Percentiles rank a stretch among this genome's conserved stretches.
Conservation (phyloP, 805 yeast genomes). For the Monosporozyma aerobia region DNA sequence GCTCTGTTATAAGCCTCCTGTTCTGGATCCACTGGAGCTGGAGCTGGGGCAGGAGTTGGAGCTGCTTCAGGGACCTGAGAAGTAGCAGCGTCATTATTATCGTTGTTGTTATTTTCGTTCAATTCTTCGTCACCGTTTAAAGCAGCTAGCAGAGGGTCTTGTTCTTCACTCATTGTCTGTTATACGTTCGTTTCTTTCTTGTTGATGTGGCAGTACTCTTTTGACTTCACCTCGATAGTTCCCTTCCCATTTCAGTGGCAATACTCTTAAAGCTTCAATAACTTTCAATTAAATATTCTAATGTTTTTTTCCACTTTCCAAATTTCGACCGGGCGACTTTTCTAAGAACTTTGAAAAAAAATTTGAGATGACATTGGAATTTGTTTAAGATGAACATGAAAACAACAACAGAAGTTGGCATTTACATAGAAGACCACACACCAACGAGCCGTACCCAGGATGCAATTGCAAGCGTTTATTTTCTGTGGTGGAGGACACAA, state of each 20-base stretch:
- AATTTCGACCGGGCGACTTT: neutral
- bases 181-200: neutral
- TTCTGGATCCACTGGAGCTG: slow-evolving; percentile 50
- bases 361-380: neutral
- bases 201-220: neutral
- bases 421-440: too few relatives aligned
- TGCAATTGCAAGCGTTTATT: slow-evolving; percentile 69
- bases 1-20: slow-evolving; percentile 55
- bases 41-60: slow-evolving; percentile 6
- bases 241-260: neutral
- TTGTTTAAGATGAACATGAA: neutral
- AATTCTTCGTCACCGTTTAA: slow-evolving; percentile 24
- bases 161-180: slow-evolving; percentile 45
- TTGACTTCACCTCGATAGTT: neutral
- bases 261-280: neutral
- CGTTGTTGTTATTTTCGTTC: slow-evolving; percentile 1
- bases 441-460: neutral
- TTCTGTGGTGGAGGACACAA: slow-evolving; percentile 79
- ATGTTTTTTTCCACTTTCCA: neutral
- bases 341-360: neutral
- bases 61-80: slow-evolving; percentile 18
- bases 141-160: slow-evolving; percentile 71
- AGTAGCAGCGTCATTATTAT: slow-evolving; percentile 15
- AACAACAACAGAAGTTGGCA: neutral
- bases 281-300: neutral